Base-by-base conservation (phyloP, 164 flowering plant species). In the Vitis cinerea region DNA sequence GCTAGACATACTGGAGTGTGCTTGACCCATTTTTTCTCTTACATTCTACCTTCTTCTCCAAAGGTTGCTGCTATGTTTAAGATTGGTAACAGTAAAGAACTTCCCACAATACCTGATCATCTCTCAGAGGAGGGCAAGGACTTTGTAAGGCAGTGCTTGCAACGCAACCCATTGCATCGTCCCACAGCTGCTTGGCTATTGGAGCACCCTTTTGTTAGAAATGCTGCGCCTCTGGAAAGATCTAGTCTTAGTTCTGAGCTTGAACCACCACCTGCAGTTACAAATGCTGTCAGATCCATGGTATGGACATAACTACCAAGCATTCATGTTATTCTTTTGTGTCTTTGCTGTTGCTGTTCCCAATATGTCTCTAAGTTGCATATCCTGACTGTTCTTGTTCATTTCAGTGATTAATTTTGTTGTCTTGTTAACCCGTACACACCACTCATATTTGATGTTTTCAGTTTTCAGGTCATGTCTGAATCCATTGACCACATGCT, bases 1-100 rank as follows among this genome's bases (percentile, higher is more conserved):
- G 29, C 69, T 9, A 27, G 23, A 37, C 29, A 16, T 57, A 37
- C 44, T 37, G 1, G 52, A 50, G 50, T 17, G 50, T 17, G 9
- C 14, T 64, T 51, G 9, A 51, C 37, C 19, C 27, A 15, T 48
- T 60, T 6, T 59, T 69, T 54, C 44, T 3, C 44, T 37, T 37
- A 37, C 44, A 37, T 37, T 37, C 44, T 37, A 6, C 44, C 44
- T 37, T 50, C 48, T 53, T 11, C 52, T 74, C 47, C 2, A 52
- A 69, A 91, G 97, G 86, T 91, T 79, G 89, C 97, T 74, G 94
- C 94, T 15, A 86, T 94, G 91, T 94, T 94, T 76, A 94, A 94
- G 80, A 88, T 92, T 79, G 98, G 97, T 67, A 94, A 94, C 53
- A 90, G 98, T 67, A 91, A 88, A 78, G 99, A 95, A 65, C 92